Base-by-base conservation (phyloP, 164 flowering plant species). In the Liquidambar formosana region DNA sequence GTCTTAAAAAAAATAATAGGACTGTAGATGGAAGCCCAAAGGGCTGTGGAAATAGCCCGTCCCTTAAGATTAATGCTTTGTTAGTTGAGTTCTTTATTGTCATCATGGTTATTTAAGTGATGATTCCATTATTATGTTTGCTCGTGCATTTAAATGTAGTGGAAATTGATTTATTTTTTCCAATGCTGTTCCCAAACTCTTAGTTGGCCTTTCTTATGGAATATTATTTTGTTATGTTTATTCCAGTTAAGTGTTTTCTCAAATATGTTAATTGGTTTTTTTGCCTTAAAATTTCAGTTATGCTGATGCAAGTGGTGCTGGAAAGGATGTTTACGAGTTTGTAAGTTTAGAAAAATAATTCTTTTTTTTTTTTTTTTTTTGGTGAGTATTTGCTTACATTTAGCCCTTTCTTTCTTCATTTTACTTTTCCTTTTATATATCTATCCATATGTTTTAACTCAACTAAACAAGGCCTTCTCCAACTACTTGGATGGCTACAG, bases 251-350 rank as follows among this genome's bases (percentile, higher is more conserved):
- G 5, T 33, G 41, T 33, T 33, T 33, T 28, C 41, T 26, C 44
- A 28, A 28, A 21, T 26, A 26, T 58, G 38, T 58, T 26, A 58
- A 38, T 28, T 27, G 19, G 6, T 28, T 38, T 27, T 28, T 28
- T 13, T 18, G 10, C 28, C 19, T 45, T 25, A 59, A 27, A 59
- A 44, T 60, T 56, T 53, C 70, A 77, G 83, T 44, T 80, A 80
- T 68, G 80, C 83, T 47, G 82, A 79, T 60, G 63, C 82, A 28
- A 79, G 82, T 70, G 82, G 82, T 15, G 82, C 82, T 63, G 79
- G 75, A 26, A 79, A 79, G 0, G 82, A 79, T 63, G 82, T 79
- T 27, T 79, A 79, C 67, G 83, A 80, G 63, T 80, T 74, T 80
- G 83, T 80, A 60, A 74, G 83, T 74, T 64, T 25, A 27, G 9